Evolutionary conservation across 2,329 filamentous ascomycete species (phyloP).

Genomic region (Penicillium verrucosum): DNA sequence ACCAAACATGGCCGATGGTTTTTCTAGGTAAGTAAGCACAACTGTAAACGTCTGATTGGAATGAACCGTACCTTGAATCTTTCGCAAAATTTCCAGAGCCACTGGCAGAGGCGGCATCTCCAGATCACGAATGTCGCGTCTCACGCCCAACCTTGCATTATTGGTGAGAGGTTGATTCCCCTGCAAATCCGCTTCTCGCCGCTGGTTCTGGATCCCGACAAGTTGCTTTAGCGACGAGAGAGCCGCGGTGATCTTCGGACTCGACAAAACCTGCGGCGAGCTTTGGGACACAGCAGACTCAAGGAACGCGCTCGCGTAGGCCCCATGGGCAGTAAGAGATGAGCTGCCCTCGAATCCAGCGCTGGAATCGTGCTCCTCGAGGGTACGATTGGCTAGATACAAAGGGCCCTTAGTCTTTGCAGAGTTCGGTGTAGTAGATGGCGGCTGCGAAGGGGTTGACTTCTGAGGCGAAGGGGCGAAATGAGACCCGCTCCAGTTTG

Average conservation of each 20-base stretch:
- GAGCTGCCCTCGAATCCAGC: slow-evolving; percentile 50
- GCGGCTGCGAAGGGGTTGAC: slow-evolving; percentile 1
- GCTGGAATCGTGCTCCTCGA: slow-evolving; percentile 30
- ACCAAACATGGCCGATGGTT: slow-evolving; percentile 21
- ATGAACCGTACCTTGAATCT: slow-evolving; percentile 31
- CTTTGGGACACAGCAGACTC: slow-evolving; percentile 41
- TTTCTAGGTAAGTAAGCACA: slow-evolving; percentile 16
- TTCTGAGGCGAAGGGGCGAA: slow-evolving; percentile 9
- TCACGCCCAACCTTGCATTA: slow-evolving; percentile 16
- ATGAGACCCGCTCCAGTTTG: slow-evolving; percentile 2
- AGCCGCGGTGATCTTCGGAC: slow-evolving; percentile 39
- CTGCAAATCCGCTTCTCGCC: slow-evolving; percentile 21
- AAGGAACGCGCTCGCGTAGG: slow-evolving; percentile 45
- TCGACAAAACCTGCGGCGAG: slow-evolving; percentile 33
- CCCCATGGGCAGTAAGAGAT: slow-evolving; percentile 48
- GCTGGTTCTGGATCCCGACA: slow-evolving; percentile 37
- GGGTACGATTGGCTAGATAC: slow-evolving; percentile 23
- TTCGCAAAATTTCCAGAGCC: slow-evolving; percentile 34
- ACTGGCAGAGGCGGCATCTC: slow-evolving; percentile 37
- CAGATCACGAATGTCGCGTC: slow-evolving; percentile 32
- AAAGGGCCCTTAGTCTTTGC: slow-evolving; percentile 5
- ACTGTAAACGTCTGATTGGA: neutral
- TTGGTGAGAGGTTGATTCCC: slow-evolving; percentile 30
- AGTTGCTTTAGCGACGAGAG: slow-evolving; percentile 40
- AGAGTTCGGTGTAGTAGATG: slow-evolving; percentile 2